These are phyloP conservation scores for Phaeotremella skinneri DNA, from an alignment of 768 basidiomycete species.

Conservation along the genomic window DNA sequence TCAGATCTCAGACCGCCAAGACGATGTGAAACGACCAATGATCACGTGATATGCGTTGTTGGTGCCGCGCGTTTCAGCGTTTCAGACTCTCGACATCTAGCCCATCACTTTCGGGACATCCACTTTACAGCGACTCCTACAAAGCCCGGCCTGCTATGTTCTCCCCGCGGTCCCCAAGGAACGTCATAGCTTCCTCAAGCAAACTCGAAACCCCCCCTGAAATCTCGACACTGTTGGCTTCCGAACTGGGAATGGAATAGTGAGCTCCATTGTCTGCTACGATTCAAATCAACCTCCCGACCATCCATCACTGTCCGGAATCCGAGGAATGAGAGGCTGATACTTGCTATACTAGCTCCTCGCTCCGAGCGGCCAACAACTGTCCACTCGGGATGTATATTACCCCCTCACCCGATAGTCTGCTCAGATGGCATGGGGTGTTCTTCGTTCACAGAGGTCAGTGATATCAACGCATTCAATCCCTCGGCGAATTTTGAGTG, in stretches of 20 bases:
- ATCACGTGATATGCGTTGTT: too few relatives aligned
- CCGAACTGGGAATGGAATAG: slow-evolving; percentile 31
- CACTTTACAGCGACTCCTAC: too few relatives aligned
- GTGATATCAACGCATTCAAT: slow-evolving; percentile 1
- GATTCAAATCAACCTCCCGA: background rate
- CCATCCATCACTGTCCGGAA: background rate
- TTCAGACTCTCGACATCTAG: too few relatives aligned
- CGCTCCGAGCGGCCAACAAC: slow-evolving; percentile 24
- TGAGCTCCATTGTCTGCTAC: slow-evolving; percentile 3
- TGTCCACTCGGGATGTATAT: slow-evolving; percentile 42
- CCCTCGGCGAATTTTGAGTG: background rate
- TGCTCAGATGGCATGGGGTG: slow-evolving; percentile 37
- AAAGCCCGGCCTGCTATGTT: too few relatives aligned
- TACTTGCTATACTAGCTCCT: slow-evolving; percentile 19
- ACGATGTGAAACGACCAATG: too few relatives aligned
- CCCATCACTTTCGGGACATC: too few relatives aligned
- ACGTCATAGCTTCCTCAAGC: background rate
- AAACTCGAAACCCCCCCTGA: slow-evolving; percentile 5
- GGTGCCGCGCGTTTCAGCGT: too few relatives aligned
- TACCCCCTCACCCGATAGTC: slow-evolving; percentile 25
- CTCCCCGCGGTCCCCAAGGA: background rate
- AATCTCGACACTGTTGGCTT: slow-evolving; percentile 19
- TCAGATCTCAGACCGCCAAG: too few relatives aligned
- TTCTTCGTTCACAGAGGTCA: slow-evolving; percentile 42
- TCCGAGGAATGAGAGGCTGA: background rate